A percentile compares a stretch with the other conserved stretches of the same genome.
These are phyloP conservation scores for Pseudonitzschia multistriata DNA, from an alignment of 108 stramenopile species.

Conservation along the genomic window DNA sequence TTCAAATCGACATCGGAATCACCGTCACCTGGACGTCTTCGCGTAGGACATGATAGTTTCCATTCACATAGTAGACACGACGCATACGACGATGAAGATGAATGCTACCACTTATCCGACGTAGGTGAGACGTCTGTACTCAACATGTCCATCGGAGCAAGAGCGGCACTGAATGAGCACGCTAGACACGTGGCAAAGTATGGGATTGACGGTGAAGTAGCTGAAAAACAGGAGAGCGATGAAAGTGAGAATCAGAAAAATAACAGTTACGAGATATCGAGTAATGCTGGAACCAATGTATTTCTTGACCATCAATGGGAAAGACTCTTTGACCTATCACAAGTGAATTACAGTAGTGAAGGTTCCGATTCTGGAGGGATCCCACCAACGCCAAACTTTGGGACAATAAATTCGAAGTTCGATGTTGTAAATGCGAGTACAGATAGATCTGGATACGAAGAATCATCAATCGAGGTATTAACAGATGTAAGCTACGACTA, in stretches of 20 bases:
- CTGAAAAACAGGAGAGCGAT: not conserved
- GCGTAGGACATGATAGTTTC: not conserved
- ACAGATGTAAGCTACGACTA: conserved; percentile 40
- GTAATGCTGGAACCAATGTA: not conserved
- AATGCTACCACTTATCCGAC: not conserved
- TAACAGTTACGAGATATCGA: not conserved
- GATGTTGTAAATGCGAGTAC: not conserved
- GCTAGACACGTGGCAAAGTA: conserved; percentile 43
- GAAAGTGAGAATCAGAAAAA: not conserved
- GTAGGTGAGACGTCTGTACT: conserved; percentile 17
- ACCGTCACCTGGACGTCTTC: not conserved
- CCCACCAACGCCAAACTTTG: conserved; percentile 4
- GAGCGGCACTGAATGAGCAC: conserved; percentile 55
- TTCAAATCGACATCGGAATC: not conserved
- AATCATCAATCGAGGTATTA: conserved; percentile 25
- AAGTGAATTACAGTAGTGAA: conserved; percentile 15
- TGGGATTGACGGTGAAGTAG: conserved; percentile 47
- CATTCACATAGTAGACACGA: not conserved
- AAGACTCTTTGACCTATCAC: conserved; percentile 26
- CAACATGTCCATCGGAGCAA: conserved; percentile 55
- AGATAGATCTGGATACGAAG: conserved; percentile 11
- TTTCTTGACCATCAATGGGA: conserved; percentile 44
- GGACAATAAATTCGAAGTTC: not conserved
- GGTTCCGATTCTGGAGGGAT: conserved; percentile 2
- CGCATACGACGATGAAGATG: conserved; percentile 9